These are phyloP conservation scores for Trichoderma oligosporum DNA, from an alignment of 2,329 filamentous ascomycete species.

Conservation along the genomic window DNA sequence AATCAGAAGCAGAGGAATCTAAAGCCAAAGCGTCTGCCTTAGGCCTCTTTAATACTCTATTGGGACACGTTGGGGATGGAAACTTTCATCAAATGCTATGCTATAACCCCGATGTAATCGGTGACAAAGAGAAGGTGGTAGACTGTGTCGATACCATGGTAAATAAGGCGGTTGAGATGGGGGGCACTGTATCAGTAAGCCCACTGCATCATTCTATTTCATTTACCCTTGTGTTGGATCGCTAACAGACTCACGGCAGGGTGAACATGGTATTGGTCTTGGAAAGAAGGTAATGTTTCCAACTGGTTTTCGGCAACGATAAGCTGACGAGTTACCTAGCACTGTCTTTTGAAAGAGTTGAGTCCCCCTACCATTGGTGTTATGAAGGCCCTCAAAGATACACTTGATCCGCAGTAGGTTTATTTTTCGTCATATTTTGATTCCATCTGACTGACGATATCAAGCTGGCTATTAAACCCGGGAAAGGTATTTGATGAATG, in stretches of 20 bases:
- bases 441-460: not conserved
- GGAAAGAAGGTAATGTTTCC: constrained; percentile 58
- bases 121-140: constrained; percentile 52
- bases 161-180: constrained; percentile 63
- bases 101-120: constrained; percentile 48
- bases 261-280: constrained; percentile 67
- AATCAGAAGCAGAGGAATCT: constrained; percentile 48
- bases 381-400: constrained; percentile 62
- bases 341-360: constrained; percentile 59
- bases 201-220: constrained; percentile 31
- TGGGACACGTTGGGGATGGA: constrained; percentile 71
- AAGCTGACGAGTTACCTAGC: constrained; percentile 20
- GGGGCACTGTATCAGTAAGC: constrained; percentile 63
- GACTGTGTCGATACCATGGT: constrained; percentile 66
- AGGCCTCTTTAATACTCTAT: constrained; percentile 61
- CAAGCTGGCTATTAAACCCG: constrained; percentile 62
- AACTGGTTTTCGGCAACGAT: not conserved
- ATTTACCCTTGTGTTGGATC: not conserved
- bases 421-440: not conserved
- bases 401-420: constrained; percentile 53
- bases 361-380: constrained; percentile 59
- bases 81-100: constrained; percentile 62
- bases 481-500: constrained; percentile 62
- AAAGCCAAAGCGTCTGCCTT: constrained; percentile 61
- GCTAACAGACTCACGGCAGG: constrained; percentile 29